A percentile compares a stretch with the other conserved stretches of the same genome.
phyloP scores from a whole-genome alignment of 169 alveolate genomes.

The Plasmodium gaboni region DNA sequence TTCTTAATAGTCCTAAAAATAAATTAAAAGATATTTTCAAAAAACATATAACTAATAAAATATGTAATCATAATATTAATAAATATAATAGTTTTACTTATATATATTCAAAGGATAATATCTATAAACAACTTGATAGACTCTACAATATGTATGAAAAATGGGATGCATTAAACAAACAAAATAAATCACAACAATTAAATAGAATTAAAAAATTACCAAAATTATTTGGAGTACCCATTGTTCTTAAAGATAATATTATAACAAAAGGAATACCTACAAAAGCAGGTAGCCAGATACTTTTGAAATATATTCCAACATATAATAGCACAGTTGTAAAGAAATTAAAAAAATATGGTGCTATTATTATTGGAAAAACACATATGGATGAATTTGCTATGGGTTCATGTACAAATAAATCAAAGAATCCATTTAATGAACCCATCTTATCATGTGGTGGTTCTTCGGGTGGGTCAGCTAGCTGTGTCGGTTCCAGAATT shows the following conservation, averaged over 20 bases:
- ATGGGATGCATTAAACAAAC: conserved; percentile 1
- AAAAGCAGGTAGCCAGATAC: conserved; percentile 70
- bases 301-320: conserved; percentile 72
- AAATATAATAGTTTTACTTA: conserved; percentile 56
- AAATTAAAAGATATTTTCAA: conserved; percentile 13
- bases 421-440: conserved; percentile 76
- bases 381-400: conserved; percentile 84
- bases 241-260: conserved; percentile 54
- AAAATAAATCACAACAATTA: not conserved
- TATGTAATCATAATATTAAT: conserved; percentile 19
- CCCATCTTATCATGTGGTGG: conserved; percentile 80
- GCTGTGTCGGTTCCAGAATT: conserved; percentile 80
- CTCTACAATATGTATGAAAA: conserved; percentile 32
- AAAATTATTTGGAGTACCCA: conserved; percentile 56
- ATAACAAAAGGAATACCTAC: conserved; percentile 38
- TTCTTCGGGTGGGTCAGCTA: conserved; percentile 87
- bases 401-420: conserved; percentile 79
- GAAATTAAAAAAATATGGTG: conserved; percentile 75
- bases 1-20: conserved; percentile 4
- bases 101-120: conserved; percentile 23
- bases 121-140: conserved; percentile 43
- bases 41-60: conserved; percentile 27
- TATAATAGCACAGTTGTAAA: conserved; percentile 81
- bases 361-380: conserved; percentile 81
- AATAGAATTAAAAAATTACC: conserved; percentile 6